Percentiles rank a stretch among this genome's conserved stretches.
Conservation (phyloP, 2,329 filamentous ascomycete genomes). For the Fusarium zealandicum region DNA sequence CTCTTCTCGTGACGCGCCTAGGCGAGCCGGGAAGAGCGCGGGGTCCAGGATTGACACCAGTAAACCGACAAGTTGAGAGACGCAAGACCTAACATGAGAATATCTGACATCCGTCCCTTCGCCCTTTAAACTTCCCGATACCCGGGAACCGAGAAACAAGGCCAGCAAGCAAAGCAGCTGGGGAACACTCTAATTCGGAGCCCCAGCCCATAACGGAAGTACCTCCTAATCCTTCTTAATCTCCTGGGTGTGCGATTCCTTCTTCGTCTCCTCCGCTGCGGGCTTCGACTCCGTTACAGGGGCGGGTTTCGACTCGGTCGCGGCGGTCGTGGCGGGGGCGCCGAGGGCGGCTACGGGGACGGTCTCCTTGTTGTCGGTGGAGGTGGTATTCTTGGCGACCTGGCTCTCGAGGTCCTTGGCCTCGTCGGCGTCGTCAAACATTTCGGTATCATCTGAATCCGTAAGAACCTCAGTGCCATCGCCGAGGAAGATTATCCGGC, state of each 20-base stretch:
- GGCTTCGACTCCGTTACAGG: slow-evolving; percentile 31
- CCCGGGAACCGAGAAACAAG: slow-evolving; percentile 32
- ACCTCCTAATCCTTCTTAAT: slow-evolving; percentile 50
- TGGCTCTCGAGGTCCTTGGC: slow-evolving; percentile 87
- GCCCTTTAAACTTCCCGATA: slow-evolving; percentile 14
- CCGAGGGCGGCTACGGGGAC: slow-evolving; percentile 35
- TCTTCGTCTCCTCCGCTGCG: slow-evolving; percentile 36
- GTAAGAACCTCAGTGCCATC: slow-evolving; percentile 93
- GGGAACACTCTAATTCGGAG: slow-evolving; percentile 24
- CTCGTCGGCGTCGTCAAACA: slow-evolving; percentile 88
- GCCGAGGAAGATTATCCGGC: slow-evolving; percentile 91
- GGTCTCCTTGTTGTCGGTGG: slow-evolving; percentile 36
- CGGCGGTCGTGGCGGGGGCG: slow-evolving; percentile 29
- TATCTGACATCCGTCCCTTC: slow-evolving; percentile 36
- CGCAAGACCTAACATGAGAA: slow-evolving; percentile 41
- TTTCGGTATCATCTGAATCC: slow-evolving; percentile 87
- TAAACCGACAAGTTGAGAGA: slow-evolving; percentile 41
- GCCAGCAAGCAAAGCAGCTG: slow-evolving; percentile 24
- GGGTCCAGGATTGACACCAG: slow-evolving; percentile 36
- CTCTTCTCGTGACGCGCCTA: slow-evolving; percentile 26
- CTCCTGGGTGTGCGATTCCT: slow-evolving; percentile 40
- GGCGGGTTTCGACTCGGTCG: slow-evolving; percentile 39
- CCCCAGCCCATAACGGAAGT: slow-evolving; percentile 30
- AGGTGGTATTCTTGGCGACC: slow-evolving; percentile 66
- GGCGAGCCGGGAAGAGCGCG: slow-evolving; percentile 23